Evolutionary conservation across 1,284 basidiomycete species (phyloP), one percentile per base, ranked within the genome.

Genomic region (Austroboletus niveus): DNA sequence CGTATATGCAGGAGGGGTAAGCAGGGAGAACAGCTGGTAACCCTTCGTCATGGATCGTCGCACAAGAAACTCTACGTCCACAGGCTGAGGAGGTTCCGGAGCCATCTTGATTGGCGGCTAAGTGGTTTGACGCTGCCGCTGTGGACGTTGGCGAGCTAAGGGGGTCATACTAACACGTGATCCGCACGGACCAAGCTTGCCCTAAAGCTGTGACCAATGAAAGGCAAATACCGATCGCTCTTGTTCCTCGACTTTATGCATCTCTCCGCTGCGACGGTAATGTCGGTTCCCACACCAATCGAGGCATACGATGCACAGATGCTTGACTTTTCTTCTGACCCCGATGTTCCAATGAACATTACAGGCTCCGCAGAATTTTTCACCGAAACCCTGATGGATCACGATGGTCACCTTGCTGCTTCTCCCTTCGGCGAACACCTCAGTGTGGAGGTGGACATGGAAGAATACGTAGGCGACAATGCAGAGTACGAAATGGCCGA

Each of bases 401-500:
- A 85, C 55, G 84, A 85, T 60, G 68, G 61, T 41, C 69, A 65
- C 20, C 57, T 58, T 49, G 48, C 60, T 32, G 14, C 61, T 51
- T 62, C 65, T 42, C 22, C 62, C 42, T 66, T 72, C 52, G 69
- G 65, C 40, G 65, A 69, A 48, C 73, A 76, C 45, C 62, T 71
- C 41, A 75, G 73, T 43, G 74, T 86, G 45, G 87, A 89, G 63
- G 76, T 89, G 47, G 87, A 89, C 54, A 88, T 89, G 84, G 84
- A 85, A 51, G 69, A 72, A 42, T 79, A 81, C 58, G 70, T 77
- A 27, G 78, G 77, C 62, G 73, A 75, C 30, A 76, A 77, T 53
- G 70, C 72, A 42, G 87, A 89, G 67, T 89, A 85, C 64, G 87
- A 89, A 57, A 89, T 89, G 87, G 75, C 74, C 17, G 85, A 67